A percentile compares a stretch with the other conserved stretches of the same genome.
These are phyloP conservation scores for Echites panduratus DNA, from an alignment of 257 asterid species.

Conservation along the genomic window DNA sequence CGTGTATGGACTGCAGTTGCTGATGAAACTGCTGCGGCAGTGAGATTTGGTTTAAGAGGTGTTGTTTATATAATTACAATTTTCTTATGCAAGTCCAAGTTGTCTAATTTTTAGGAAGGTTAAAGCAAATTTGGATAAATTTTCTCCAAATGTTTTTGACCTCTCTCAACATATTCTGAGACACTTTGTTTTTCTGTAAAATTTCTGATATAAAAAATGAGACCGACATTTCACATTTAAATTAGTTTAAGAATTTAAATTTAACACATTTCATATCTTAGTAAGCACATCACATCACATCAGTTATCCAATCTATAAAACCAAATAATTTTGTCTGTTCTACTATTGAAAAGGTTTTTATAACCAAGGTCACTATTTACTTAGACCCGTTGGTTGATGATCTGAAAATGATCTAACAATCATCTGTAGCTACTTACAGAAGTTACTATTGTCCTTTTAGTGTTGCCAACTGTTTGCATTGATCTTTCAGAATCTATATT, in stretches of 20 bases:
- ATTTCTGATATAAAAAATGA: no score
- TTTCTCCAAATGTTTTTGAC: no score
- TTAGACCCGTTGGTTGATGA: neutral
- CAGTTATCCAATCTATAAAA: no score
- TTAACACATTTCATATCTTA: no score
- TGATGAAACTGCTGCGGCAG: constrained; percentile 91
- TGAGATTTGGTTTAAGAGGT: constrained; percentile 84
- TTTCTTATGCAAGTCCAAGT: neutral
- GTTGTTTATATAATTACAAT: neutral
- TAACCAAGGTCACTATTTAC: neutral
- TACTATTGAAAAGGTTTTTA: no score
- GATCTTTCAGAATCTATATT: constrained; percentile 34
- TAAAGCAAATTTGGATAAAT: neutral
- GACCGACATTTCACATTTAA: no score
- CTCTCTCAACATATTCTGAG: no score
- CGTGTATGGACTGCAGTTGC: constrained; percentile 83
- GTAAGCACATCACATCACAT: no score
- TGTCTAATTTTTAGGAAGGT: neutral
- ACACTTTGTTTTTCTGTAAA: no score
- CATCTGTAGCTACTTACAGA: neutral
- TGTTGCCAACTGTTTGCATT: constrained; percentile 10
- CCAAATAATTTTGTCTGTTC: no score
- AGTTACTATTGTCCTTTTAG: neutral
- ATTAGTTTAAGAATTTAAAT: no score
- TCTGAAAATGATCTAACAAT: neutral